Evolutionary conservation across 169 alveolate species (phyloP).

Genomic region (Plasmodium vivax): DNA sequence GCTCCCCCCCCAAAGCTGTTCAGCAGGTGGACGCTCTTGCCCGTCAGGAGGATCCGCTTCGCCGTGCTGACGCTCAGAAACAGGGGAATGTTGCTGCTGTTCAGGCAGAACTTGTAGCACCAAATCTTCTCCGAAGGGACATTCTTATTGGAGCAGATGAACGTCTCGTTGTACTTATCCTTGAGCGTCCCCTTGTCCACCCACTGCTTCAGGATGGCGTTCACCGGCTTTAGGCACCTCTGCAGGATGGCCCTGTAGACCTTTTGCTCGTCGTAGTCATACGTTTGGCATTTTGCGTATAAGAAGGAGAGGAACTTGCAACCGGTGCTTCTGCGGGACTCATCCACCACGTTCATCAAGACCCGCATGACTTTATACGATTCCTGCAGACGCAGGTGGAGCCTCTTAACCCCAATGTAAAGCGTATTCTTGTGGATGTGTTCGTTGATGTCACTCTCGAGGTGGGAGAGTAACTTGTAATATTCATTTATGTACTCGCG

Average conservation of each 20-base stretch:
- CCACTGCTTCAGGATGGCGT: constrained; percentile 56
- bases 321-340: constrained; percentile 39
- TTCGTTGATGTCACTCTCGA: constrained; percentile 68
- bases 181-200: constrained; percentile 25
- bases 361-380: constrained; percentile 64
- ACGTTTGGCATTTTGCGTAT: constrained; percentile 54
- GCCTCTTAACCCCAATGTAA: constrained; percentile 41
- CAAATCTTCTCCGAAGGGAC: constrained; percentile 51
- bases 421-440: constrained; percentile 69
- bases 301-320: constrained; percentile 50
- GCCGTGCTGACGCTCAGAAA: constrained; percentile 41
- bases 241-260: constrained; percentile 36
- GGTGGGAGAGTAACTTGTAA: constrained; percentile 42
- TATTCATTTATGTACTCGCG: constrained; percentile 59
- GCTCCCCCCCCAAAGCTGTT: constrained; percentile 8
- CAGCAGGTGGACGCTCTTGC: constrained; percentile 49
- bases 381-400: constrained; percentile 37
- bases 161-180: constrained; percentile 58
- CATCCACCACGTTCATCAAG: constrained; percentile 49
- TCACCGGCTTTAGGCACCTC: constrained; percentile 48
- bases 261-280: constrained; percentile 61
- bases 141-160: constrained; percentile 29
- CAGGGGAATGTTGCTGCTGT: constrained; percentile 29
- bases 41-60: constrained; percentile 34
- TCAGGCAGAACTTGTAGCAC: constrained; percentile 36